These are phyloP conservation scores for Aleurites moluccanus DNA, from an alignment of 441 rosid species.

Conservation along the genomic window DNA sequence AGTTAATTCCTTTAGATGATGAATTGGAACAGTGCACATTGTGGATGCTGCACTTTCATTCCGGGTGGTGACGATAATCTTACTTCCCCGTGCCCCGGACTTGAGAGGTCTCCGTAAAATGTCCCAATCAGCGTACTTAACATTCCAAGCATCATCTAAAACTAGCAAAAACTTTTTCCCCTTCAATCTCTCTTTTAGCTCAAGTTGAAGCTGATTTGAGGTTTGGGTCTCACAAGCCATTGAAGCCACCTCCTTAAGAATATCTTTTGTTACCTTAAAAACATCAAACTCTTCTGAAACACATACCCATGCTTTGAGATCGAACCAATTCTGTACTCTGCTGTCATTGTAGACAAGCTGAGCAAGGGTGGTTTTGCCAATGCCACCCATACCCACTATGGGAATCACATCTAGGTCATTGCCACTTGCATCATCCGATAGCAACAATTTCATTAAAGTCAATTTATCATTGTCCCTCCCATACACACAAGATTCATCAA, in stretches of 20 bases:
- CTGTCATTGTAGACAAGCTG: slow-evolving; percentile 13
- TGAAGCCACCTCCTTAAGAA: too few relatives aligned
- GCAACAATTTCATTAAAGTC: neutral
- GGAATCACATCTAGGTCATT: slow-evolving; percentile 1
- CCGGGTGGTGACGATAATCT: slow-evolving; percentile 34
- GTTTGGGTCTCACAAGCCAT: neutral
- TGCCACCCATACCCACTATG: slow-evolving; percentile 8
- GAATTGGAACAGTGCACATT: slow-evolving; percentile 13
- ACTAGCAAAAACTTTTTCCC: neutral
- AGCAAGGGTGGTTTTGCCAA: slow-evolving; percentile 15
- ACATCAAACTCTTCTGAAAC: slow-evolving; percentile 9
- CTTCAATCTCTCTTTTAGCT: neutral
- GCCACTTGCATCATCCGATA: neutral
- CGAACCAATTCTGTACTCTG: neutral
- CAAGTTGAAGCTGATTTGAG: slow-evolving; percentile 10
- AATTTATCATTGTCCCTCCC: slow-evolving; percentile 8
- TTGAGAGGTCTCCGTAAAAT: slow-evolving; percentile 8
- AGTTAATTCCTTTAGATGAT: slow-evolving; percentile 20
- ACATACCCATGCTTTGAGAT: slow-evolving; percentile 11
- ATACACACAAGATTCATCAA: slow-evolving; percentile 8
- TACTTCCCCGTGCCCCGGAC: slow-evolving; percentile 32
- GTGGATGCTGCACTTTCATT: slow-evolving; percentile 17
- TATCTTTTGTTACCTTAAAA: too few relatives aligned
- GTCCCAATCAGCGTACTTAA: slow-evolving; percentile 16
- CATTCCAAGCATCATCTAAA: too few relatives aligned